A percentile compares a stretch with the other conserved stretches of the same genome.
Evolutionary conservation across 2,329 filamentous ascomycete genomes (phyloP).

Genomic region (Diaporthe sp.): DNA sequence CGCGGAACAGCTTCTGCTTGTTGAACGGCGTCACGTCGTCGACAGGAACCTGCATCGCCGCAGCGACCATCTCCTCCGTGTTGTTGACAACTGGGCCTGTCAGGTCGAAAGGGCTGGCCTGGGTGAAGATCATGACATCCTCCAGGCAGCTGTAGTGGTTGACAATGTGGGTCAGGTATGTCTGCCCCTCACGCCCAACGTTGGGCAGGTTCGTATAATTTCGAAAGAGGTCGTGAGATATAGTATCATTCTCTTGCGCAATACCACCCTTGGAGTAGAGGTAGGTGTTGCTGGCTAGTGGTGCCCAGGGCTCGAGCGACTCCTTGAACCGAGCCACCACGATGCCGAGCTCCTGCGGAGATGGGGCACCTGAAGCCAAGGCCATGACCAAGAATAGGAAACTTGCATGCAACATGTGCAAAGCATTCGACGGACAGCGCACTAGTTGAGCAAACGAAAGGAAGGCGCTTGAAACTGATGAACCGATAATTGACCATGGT

Average conservation of each 20-base stretch:
- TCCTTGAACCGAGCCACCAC: constrained; percentile 35
- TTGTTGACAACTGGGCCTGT: constrained; percentile 27
- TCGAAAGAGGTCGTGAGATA: constrained; percentile 33
- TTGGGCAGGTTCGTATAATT: constrained; percentile 33
- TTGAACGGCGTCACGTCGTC: constrained; percentile 37
- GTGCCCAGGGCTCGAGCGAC: constrained; percentile 32
- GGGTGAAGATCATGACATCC: constrained; percentile 35
- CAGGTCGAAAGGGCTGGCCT: constrained; percentile 34
- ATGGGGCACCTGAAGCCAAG: background rate
- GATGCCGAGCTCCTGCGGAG: constrained; percentile 24
- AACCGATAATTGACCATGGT: background rate
- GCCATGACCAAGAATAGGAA: background rate
- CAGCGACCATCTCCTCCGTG: constrained; percentile 29
- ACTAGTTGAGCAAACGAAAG: background rate
- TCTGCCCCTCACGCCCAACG: constrained; percentile 34
- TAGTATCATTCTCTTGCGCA: constrained; percentile 29
- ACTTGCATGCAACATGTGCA: background rate
- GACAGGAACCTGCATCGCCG: constrained; percentile 5
- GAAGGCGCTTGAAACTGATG: background rate
- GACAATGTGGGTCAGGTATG: constrained; percentile 30
- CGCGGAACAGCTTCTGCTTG: constrained; percentile 19
- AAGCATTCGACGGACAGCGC: background rate
- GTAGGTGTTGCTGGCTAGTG: constrained; percentile 30
- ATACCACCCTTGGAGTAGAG: constrained; percentile 36
- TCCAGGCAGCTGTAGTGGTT: constrained; percentile 32